phyloP scores from a whole-genome alignment of 108 stramenopile genomes.

The Fistulifera pelliculosa region DNA sequence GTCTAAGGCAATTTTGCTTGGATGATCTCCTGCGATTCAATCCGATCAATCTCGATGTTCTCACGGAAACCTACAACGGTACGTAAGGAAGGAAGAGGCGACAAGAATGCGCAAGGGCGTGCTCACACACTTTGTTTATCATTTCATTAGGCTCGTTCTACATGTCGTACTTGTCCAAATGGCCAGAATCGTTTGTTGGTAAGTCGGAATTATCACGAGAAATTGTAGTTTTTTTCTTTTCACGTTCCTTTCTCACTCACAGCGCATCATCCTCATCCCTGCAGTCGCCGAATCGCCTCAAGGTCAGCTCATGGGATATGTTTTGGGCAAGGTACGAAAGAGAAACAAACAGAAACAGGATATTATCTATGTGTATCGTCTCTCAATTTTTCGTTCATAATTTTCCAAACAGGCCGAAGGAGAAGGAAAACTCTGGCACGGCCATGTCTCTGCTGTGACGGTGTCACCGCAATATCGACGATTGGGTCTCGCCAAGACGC shows the following conservation, averaged over 20 bases:
- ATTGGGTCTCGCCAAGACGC: slow-evolving; percentile 78
- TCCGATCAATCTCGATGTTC: slow-evolving; percentile 92
- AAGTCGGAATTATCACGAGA: no score
- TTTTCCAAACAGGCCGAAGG: slow-evolving; percentile 59
- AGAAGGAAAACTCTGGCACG: slow-evolving; percentile 91
- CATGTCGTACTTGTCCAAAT: slow-evolving; percentile 85
- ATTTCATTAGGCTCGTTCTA: slow-evolving; percentile 57
- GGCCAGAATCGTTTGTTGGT: slow-evolving; percentile 91
- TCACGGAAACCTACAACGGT: slow-evolving; percentile 82
- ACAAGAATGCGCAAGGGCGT: not conserved
- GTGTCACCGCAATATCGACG: slow-evolving; percentile 88
- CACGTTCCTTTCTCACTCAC: no score
- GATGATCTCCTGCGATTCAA: slow-evolving; percentile 96
- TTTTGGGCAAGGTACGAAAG: slow-evolving; percentile 52
- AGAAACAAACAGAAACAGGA: no score
- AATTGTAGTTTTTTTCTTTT: no score
- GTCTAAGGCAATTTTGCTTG: slow-evolving; percentile 80
- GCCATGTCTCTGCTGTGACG: slow-evolving; percentile 97
- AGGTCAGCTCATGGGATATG: slow-evolving; percentile 77
- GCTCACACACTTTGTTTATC: slow-evolving; percentile 8
- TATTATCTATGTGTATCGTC: no score
- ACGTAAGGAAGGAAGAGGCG: not conserved
- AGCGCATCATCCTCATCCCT: no score
- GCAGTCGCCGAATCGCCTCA: slow-evolving; percentile 68
- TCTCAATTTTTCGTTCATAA: no score